Percentiles rank a stretch among this genome's conserved stretches.
Conservation (phyloP, 192 early-diverging fungal genomes). For the Powellomyces hirtus region DNA sequence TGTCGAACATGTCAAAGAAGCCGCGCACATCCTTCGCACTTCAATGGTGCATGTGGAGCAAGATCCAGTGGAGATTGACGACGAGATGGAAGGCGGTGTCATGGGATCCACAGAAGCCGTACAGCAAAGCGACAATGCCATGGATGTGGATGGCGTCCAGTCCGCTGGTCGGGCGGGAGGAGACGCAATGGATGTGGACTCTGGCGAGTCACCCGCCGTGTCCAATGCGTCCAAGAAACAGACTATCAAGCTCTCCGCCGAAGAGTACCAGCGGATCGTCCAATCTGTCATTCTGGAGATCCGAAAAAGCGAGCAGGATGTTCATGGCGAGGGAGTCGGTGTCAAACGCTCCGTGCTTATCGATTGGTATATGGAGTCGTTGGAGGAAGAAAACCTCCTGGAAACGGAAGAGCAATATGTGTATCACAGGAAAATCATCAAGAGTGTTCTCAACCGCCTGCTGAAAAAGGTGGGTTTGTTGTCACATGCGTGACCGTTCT, state of each 20-base stretch:
- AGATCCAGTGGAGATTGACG: constrained; percentile 49
- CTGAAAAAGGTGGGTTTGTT: constrained; percentile 52
- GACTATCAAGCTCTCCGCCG: constrained; percentile 38
- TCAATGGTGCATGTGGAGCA: constrained; percentile 74
- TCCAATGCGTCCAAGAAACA: constrained; percentile 1
- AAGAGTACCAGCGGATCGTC: constrained; percentile 50
- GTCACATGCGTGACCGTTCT: background rate
- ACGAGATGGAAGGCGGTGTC: constrained; percentile 42
- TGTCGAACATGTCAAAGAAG: constrained; percentile 76
- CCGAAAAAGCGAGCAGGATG: constrained; percentile 9
- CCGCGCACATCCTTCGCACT: constrained; percentile 75
- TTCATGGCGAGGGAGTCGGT: constrained; percentile 23
- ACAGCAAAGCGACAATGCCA: background rate
- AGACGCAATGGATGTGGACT: background rate
- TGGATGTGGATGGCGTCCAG: constrained; percentile 7
- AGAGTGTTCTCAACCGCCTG: constrained; percentile 67
- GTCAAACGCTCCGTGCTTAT: constrained; percentile 57
- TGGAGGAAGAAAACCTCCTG: constrained; percentile 54
- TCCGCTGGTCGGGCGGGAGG: background rate
- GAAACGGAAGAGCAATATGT: constrained; percentile 60
- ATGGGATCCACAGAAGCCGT: background rate
- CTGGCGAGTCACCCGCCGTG: background rate
- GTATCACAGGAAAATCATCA: constrained; percentile 58
- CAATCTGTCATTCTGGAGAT: constrained; percentile 40
- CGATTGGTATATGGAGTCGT: constrained; percentile 69